phyloP scores from a whole-genome alignment of 768 basidiomycete genomes.

The Arthromyces matolae region DNA sequence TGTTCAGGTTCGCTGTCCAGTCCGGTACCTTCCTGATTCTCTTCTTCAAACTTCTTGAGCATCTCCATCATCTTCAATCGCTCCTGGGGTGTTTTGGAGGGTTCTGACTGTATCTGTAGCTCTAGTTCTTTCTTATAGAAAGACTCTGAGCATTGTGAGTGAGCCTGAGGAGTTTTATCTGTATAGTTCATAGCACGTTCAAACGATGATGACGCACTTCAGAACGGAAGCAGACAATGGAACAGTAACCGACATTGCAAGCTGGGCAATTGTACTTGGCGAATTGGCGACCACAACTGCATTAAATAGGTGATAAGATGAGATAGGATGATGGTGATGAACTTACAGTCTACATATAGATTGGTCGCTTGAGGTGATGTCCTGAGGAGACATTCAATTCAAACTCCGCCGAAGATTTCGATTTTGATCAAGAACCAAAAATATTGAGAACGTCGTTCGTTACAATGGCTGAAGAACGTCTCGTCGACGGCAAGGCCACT shows the following conservation, averaged over 20 bases:
- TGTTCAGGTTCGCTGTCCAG: constrained; percentile 35
- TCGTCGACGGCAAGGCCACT: constrained; percentile 45
- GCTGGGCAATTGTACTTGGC: constrained; percentile 79
- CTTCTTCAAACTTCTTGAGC: constrained; percentile 70
- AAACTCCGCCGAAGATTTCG: constrained; percentile 24
- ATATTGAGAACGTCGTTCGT: too few relatives aligned
- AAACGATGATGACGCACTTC: constrained; percentile 40
- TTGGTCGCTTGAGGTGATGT: constrained; percentile 18
- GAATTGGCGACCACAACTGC: constrained; percentile 71
- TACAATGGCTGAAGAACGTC: constrained; percentile 47
- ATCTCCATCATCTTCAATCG: constrained; percentile 64
- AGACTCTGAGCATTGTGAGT: constrained; percentile 73
- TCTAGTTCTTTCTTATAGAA: constrained; percentile 80
- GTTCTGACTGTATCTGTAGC: constrained; percentile 50
- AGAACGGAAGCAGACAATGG: constrained; percentile 73
- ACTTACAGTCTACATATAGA: constrained; percentile 46
- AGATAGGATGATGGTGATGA: neutral
- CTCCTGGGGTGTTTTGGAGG: constrained; percentile 56
- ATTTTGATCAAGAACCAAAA: constrained; percentile 4
- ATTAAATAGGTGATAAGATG: neutral
- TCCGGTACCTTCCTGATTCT: constrained; percentile 33
- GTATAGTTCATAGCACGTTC: constrained; percentile 2
- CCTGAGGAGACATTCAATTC: constrained; percentile 18
- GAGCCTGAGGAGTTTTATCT: constrained; percentile 36
- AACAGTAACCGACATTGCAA: constrained; percentile 82